Conservation (phyloP, 805 yeast genomes). For the Wickerhamiella sorbophila region DNA sequence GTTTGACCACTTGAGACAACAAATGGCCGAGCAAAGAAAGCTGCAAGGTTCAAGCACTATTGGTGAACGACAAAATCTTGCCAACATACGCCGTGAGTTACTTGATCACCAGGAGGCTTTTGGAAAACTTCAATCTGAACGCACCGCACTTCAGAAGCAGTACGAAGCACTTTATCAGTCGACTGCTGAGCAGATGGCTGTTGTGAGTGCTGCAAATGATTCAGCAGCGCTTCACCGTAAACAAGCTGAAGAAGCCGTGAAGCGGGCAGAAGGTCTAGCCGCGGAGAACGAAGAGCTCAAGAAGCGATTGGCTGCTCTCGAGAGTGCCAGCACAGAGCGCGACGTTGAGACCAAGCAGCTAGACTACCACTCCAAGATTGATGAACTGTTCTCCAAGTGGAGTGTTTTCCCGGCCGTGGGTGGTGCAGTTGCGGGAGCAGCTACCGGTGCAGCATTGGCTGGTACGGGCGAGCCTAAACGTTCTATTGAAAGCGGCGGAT, state of each 20-base stretch:
- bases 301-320: constrained; percentile 11
- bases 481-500: not conserved
- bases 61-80: not conserved
- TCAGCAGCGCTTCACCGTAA: constrained; percentile 13
- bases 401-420: not conserved
- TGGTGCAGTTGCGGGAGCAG: constrained; percentile 4
- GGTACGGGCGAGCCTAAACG: constrained; percentile 5
- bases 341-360: not conserved
- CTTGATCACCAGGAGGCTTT: constrained; percentile 9
- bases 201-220: constrained; percentile 11
- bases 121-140: constrained; percentile 11
- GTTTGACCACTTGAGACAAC: no score
- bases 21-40: no score
- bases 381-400: not conserved
- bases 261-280: constrained; percentile 5
- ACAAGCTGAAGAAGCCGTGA: constrained; percentile 8
- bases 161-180: constrained; percentile 9
- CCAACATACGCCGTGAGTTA: constrained; percentile 10
- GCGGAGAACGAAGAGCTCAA: constrained; percentile 14
- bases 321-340: constrained; percentile 5
- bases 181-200: constrained; percentile 15
- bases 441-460: constrained; percentile 3
- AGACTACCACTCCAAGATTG: not conserved
- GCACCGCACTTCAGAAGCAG: constrained; percentile 5
- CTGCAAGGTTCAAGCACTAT: no score